Evolutionary conservation across 768 basidiomycete genomes (phyloP), one percentile per base, ranked within the genome.

Genomic region (Leccinum subtestaceum): DNA sequence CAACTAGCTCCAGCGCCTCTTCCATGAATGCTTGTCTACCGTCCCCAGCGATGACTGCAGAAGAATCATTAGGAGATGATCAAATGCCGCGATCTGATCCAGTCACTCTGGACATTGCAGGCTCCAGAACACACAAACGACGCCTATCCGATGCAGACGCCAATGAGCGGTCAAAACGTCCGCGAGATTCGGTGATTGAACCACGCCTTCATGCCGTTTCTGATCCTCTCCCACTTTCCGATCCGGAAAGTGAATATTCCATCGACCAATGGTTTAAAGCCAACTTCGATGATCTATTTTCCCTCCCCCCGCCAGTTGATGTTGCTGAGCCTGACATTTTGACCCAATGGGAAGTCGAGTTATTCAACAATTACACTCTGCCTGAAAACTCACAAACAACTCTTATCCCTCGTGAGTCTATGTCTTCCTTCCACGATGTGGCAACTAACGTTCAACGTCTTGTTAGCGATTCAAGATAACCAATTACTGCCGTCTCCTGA

Each of bases 231-330:
- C 38, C 38, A 40, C 38, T 40, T 40, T 40, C 17, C 38, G 38
- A 40, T 5, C 15, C 57, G 0, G 57, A 63, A 21, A 67, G 60
- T 4, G 69, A 65, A 19, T 60, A 64, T n/a, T 65, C 67, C 1
- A 57, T 77, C 19, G 74, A 77, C n/a, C 66, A 72, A 29, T 78
- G 77, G 78, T 76, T 75, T 36, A 62, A 70, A 13, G 57, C 66
- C 4, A 60, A 65, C 46, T 67, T 71, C 54, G 59, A 60, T 6
- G 5, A 52, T 11, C 32, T 70, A 5, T 74, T 76, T 3, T 23
- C 21, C 23, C 21, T 48, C 15, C 47, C 47, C 5, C 25, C 25
- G 21, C 23, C 47, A 48, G 23, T 1, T 2, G 61, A 66, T 25
- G 60, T 64, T 0, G 56, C 55, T 0, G 64, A 67, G 13, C 64